Percentiles rank a stretch among this genome's conserved stretches.
phyloP scores from a whole-genome alignment of 139 green algal genomes.

The Tetradesmus lagerheimii region DNA sequence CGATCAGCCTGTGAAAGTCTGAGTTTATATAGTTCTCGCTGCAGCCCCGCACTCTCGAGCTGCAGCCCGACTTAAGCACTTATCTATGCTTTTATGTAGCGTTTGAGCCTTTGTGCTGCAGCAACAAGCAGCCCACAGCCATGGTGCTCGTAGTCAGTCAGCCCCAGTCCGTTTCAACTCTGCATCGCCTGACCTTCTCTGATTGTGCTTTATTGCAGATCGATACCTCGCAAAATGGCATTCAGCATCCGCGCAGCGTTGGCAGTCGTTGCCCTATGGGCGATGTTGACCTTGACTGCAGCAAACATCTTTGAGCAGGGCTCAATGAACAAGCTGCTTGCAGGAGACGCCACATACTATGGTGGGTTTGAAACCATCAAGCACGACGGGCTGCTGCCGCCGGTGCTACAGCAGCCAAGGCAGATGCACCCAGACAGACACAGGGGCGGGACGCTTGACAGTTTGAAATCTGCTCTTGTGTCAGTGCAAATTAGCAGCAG shows the following conservation, averaged over 20 bases:
- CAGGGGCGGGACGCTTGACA: background rate
- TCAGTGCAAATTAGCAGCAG: too few relatives aligned
- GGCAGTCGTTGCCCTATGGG: background rate
- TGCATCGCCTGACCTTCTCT: background rate
- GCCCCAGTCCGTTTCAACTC: background rate
- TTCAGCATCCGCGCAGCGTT: background rate
- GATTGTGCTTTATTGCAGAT: background rate
- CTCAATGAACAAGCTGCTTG: background rate
- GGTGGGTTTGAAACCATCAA: background rate
- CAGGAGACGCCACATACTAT: background rate
- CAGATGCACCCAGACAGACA: background rate
- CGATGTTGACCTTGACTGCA: background rate
- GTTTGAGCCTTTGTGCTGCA: background rate
- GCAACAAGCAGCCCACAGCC: background rate
- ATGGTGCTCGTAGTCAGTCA: background rate
- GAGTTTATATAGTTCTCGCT: background rate
- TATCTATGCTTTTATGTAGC: background rate
- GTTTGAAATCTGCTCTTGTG: background rate
- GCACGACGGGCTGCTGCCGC: background rate
- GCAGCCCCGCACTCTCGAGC: background rate
- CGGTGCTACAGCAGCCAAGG: background rate
- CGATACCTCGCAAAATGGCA: background rate
- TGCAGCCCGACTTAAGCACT: background rate
- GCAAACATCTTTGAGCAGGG: background rate
- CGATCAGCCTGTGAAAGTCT: background rate